Evolutionary conservation across 306 rosid species (phyloP).

Genomic region (Quercus agrifolia): DNA sequence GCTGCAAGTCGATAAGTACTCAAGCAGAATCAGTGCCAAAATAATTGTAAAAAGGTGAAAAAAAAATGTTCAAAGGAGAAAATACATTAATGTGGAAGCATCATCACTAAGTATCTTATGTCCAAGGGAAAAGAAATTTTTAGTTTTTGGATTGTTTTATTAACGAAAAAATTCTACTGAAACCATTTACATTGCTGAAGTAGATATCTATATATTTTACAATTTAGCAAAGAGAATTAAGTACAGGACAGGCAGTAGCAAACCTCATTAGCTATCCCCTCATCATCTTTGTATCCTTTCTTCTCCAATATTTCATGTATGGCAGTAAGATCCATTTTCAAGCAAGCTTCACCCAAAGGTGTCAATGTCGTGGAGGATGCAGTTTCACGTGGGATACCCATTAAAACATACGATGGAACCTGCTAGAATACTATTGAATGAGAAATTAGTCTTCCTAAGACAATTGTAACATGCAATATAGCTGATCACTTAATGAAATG

Average conservation of each 20-base stretch:
- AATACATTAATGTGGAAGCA: background rate
- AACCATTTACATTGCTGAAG: background rate
- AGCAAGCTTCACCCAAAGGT: constrained; percentile 88
- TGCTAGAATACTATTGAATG: constrained; percentile 47
- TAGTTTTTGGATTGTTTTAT: background rate
- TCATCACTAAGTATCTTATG: background rate
- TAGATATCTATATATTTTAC: background rate
- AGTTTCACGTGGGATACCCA: constrained; percentile 69
- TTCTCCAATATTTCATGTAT: constrained; percentile 86
- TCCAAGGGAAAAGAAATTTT: background rate
- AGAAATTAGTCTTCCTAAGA: constrained; percentile 44
- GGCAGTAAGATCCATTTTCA: constrained; percentile 88
- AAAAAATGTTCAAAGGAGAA: background rate
- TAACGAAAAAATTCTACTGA: background rate
- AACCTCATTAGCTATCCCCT: constrained; percentile 96
- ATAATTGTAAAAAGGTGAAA: background rate
- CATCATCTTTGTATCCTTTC: constrained; percentile 94
- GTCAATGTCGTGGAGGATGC: constrained; percentile 59
- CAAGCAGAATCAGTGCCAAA: constrained; percentile 24
- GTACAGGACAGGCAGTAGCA: constrained; percentile 16
- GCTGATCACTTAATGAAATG: background rate
- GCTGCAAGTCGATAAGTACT: constrained; percentile 55
- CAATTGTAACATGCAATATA: background rate
- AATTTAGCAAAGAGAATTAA: background rate
- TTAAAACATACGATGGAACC: constrained; percentile 74